These are phyloP conservation scores for Tricholoma saponaceum DNA, from an alignment of 768 basidiomycete genomes.

Conservation along the genomic window DNA sequence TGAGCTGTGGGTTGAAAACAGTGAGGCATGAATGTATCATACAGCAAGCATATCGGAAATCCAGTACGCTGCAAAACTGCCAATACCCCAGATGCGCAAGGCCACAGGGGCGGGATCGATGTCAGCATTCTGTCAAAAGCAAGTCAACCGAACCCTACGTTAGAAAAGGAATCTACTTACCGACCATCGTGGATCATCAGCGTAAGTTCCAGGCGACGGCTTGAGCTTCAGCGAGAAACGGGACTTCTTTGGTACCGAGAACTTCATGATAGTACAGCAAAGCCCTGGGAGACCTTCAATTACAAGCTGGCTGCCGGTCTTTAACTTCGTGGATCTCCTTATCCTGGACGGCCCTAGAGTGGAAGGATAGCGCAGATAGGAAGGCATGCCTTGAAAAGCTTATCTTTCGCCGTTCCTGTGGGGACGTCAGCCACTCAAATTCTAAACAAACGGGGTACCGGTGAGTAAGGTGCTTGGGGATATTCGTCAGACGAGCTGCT, in stretches of 20 bases:
- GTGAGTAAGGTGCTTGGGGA: not conserved
- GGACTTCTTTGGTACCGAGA: not conserved
- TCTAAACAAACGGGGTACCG: not conserved
- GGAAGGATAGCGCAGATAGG: not conserved
- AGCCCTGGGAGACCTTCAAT: not conserved
- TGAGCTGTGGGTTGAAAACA: not conserved
- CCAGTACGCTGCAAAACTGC: not conserved
- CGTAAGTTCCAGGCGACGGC: not conserved
- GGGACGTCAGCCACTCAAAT: not conserved
- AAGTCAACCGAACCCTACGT: not conserved
- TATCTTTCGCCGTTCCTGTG: not conserved
- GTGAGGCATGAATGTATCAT: not conserved
- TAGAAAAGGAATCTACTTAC: not conserved
- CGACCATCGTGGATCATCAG: not conserved
- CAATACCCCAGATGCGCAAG: not conserved
- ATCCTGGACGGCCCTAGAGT: not conserved
- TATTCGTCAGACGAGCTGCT: not conserved
- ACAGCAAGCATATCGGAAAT: not conserved
- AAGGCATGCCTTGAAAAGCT: not conserved
- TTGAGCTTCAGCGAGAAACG: not conserved
- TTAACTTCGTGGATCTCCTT: not conserved
- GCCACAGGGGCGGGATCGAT: not conserved
- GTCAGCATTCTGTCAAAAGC: not conserved
- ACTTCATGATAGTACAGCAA: not conserved
- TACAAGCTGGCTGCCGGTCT: not conserved